Base-by-base conservation (phyloP, 31 red algal genomes). In the Odonthalia washingtoniensis region DNA sequence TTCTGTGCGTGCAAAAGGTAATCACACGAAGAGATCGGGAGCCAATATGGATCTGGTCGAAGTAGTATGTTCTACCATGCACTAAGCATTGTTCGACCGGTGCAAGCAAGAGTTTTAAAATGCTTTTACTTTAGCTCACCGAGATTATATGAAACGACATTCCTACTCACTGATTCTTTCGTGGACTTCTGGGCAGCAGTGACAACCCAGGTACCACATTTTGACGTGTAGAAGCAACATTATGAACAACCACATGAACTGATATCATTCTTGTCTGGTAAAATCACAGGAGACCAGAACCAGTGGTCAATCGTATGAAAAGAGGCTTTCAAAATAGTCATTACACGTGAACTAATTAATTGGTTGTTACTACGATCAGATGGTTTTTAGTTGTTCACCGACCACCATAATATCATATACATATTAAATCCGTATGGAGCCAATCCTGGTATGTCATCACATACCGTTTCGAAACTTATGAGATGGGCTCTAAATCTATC, bases 1-100 rank as follows among this genome's bases (percentile, higher is more conserved):
- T 40, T 87, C 75, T 46, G n/a, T n/a, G n/a, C 14, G 27, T 4
- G 52, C 34, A 38, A 32, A 32, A 43, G 70, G 83, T 38, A 76
- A 35, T 6, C 69, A 70, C 16, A 87, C 83, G 44, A 61, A 75
- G 40, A 42, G 46, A 30, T 36, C 72, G 49, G 49, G 12, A 14
- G 49, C 12, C 9, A 57, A 57, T 21, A 21, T 57, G 21, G 49
- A 9, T 57, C 49, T 57, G 21, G 12, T 14, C 9, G 21, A 9
- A 14, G 12, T 57, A 14, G 9, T 21, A 14, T 57, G 49, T 9
- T 9, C 9, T 57, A 9, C 21, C 12, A 57, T 21, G 12, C 21
- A 57, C 21, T 9, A 57, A 21, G 21, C 9, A 57, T 9, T 21
- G 9, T 57, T 57, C 21, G 21, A 9, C 49, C 12, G 12, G 12